Percentiles rank a stretch among this genome's conserved stretches.
Evolutionary conservation across 495 filamentous ascomycete genomes (phyloP).

Genomic region (Penicillium maclennaniae): DNA sequence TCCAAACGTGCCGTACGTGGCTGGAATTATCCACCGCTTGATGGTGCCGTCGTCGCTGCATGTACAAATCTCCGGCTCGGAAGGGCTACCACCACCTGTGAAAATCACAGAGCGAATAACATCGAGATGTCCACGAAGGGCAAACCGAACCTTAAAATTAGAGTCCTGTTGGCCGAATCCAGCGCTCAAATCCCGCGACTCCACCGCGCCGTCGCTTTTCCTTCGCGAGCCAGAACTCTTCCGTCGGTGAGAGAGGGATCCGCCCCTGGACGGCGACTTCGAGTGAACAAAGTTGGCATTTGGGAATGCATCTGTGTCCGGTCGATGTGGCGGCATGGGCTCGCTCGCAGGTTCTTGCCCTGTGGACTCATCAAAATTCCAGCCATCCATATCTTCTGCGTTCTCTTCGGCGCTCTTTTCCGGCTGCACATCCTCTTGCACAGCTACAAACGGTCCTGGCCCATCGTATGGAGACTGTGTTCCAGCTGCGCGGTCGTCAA

Average conservation of each 20-base stretch:
- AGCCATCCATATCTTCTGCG: conserved; percentile 64
- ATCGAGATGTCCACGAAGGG: conserved; percentile 86
- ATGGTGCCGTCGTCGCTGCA: conserved; percentile 92
- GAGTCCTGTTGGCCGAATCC: conserved; percentile 41
- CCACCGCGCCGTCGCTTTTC: conserved; percentile 51
- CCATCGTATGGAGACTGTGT: conserved; percentile 54
- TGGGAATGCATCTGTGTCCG: conserved; percentile 82
- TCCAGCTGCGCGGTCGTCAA: conserved; percentile 55
- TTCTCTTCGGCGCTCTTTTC: conserved; percentile 35
- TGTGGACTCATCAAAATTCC: conserved; percentile 82
- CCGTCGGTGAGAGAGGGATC: conserved; percentile 67
- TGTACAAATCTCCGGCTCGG: conserved; percentile 95
- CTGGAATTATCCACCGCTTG: conserved; percentile 94
- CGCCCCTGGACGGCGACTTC: conserved; percentile 70
- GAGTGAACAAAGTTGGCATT: conserved; percentile 69
- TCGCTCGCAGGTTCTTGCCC: conserved; percentile 42
- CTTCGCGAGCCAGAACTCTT: conserved; percentile 75
- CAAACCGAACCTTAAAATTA: conserved; percentile 89
- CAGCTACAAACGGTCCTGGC: conserved; percentile 47
- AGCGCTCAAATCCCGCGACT: conserved; percentile 40
- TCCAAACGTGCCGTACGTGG: conserved; percentile 60
- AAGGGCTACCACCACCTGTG: conserved; percentile 88
- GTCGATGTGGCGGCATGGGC: conserved; percentile 56
- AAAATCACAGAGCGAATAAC: conserved; percentile 92
- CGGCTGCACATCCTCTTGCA: conserved; percentile 31